Base-by-base conservation (phyloP, 2,329 filamentous ascomycete species). In the Talaromyces sp. region DNA sequence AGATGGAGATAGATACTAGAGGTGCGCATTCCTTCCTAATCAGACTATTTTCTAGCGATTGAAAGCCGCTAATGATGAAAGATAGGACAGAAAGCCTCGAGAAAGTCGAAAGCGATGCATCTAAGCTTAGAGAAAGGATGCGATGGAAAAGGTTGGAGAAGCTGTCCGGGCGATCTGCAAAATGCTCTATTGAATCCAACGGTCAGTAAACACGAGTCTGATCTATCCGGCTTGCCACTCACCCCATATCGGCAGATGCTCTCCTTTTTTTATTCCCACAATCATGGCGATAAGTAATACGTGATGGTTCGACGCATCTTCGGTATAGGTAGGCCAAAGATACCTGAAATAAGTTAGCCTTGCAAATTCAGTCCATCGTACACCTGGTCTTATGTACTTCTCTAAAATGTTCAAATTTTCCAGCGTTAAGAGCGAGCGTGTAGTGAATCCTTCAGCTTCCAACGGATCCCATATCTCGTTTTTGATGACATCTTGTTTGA, bases 1-100 rank as follows among this genome's bases (percentile, higher is more conserved):
- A 99, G 71, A 95, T 92, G 0, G 91, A 90, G 71, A 99, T 97
- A 13, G 93, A 95, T 22, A 99, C 94, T 60, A 99, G 82, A 1
- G 96, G 92, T 7, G 94, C 95, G 78, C 95, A 98, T 82, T 99
- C 95, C 77, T 97, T 98, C 68, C 95, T 89, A 59, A 99, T 91
- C 64, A 96, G 86, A 43, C 87, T 86, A 74, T 89, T 93, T 76
- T 99, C 96, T 37, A 99, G 84, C 56, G 93, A 97, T 77, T 98
- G 93, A 75, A 97, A 99, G 41, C 94, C 91, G 69, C 89, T 87
- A 60, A 96, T 96, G 68, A 98, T 84, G 78, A 98, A 98, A 27
- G 87, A 90, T 24, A 99, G 82, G n/a, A 98, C 86, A 61, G 96
- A 89, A 9, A 90, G 91, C 67, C 92, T 88, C 63, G 97, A 85